Evolutionary conservation across 306 rosid species (phyloP), one percentile per base, ranked within the genome.

Genomic region (Alnus rubra): DNA sequence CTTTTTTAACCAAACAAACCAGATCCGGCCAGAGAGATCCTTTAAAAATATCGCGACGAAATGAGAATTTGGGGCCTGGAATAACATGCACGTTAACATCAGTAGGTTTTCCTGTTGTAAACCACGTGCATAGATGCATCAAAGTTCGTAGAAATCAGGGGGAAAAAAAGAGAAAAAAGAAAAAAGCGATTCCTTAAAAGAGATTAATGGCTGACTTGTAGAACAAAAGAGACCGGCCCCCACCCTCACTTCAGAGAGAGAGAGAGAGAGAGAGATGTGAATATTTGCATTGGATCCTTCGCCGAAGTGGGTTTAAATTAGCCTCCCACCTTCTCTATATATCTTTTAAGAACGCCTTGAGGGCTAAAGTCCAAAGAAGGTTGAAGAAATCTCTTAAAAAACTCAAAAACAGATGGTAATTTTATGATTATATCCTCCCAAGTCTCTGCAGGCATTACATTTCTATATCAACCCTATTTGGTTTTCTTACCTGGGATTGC

Each of bases 261-360:
- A 82, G 4, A 59, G 79, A 73, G 77, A 82, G 69, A 80, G 63
- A 42, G 47, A 31, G 39, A 23, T 30, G 71, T 74, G 69, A 52
- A 30, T 62, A 75, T 52, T 54, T 85, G 90, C 96, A 89, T 90
- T 82, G 95, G 95, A 92, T 92, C 89, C 97, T 85, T 90, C 97
- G 92, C 92, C 90, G 76, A 84, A 77, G 42, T 76, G 68, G 37
- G 69, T 85, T 85, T 60, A 64, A 76, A 23, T 23, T 23, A 77
- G 50, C 65, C 15, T n/a, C 48, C 67, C 51, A 71, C 37, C 8
- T 52, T 73, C 39, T 69, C 31, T 68, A 47, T 30, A 78, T 28
- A 73, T 69, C 79, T 78, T 71, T 80, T 59, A 56, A 77, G 62
- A 73, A 73, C 78, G 58, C 73, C 85, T 81, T 62, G 80, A 71